Conservation (phyloP, 257 asterid species). For the Plantago ovata region DNA sequence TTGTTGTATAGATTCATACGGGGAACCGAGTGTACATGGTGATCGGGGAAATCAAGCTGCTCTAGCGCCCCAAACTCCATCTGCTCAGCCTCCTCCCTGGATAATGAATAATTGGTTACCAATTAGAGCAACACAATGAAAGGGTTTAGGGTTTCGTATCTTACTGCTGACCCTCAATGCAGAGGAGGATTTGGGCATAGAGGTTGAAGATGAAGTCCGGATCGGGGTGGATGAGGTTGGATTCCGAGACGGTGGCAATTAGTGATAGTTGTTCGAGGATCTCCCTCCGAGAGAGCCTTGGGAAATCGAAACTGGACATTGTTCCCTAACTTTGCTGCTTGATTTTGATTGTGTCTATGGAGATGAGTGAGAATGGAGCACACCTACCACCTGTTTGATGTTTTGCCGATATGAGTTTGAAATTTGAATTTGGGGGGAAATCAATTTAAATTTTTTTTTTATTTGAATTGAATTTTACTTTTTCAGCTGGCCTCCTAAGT, state of each 20-base stretch:
- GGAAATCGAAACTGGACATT: slow-evolving; percentile 23
- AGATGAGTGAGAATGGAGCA: no score
- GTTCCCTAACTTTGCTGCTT: no score
- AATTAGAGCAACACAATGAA: not conserved
- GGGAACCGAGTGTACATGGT: slow-evolving; percentile 54
- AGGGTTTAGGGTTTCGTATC: slow-evolving; percentile 18
- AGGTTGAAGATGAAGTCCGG: slow-evolving; percentile 57
- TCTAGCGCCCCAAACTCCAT: slow-evolving; percentile 79
- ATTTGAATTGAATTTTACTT: no score
- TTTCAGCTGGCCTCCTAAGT: no score
- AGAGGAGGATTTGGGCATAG: slow-evolving; percentile 51
- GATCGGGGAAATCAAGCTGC: slow-evolving; percentile 77
- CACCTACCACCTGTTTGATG: no score
- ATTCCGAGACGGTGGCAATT: slow-evolving; percentile 56
- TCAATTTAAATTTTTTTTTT: no score
- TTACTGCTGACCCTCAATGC: slow-evolving; percentile 49
- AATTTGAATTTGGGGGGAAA: no score
- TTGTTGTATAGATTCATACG: slow-evolving; percentile 48
- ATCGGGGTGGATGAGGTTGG: slow-evolving; percentile 56
- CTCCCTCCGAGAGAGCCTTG: slow-evolving; percentile 52
- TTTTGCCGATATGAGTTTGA: no score
- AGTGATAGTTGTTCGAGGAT: slow-evolving; percentile 44
- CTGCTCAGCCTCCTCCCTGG: slow-evolving; percentile 71
- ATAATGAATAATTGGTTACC: not conserved
- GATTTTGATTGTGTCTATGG: no score